These are phyloP conservation scores for Kipferlia bialata DNA, from an alignment of 78 protist genomes.

Conservation along the genomic window DNA sequence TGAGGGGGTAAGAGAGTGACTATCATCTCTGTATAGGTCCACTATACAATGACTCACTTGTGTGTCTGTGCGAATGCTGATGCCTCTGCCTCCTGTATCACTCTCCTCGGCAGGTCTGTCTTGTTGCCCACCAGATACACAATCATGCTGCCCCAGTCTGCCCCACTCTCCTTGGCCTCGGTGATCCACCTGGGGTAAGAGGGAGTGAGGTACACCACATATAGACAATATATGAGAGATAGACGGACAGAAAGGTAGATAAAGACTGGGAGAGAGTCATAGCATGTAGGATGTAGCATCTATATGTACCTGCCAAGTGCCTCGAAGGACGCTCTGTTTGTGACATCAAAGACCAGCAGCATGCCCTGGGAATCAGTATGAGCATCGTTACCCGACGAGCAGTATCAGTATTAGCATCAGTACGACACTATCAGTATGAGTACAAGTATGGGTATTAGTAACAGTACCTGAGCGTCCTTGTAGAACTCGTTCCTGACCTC, in stretches of 20 bases:
- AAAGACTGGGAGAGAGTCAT: too few relatives aligned
- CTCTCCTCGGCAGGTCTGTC: conserved; percentile 4
- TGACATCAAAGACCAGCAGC: conserved; percentile 32
- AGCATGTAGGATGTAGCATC: too few relatives aligned
- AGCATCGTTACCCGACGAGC: too few relatives aligned
- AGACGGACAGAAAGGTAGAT: too few relatives aligned
- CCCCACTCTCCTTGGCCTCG: conserved; percentile 35
- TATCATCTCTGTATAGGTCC: conserved; percentile 4
- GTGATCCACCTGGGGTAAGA: too few relatives aligned
- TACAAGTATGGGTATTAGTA: not conserved
- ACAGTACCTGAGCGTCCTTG: conserved; percentile 38
- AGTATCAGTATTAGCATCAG: too few relatives aligned
- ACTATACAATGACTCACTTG: too few relatives aligned
- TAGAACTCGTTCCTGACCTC: conserved; percentile 50
- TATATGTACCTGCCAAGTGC: conserved; percentile 14
- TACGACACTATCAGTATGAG: too few relatives aligned
- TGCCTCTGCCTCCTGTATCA: too few relatives aligned
- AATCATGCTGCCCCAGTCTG: not conserved
- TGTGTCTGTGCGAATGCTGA: too few relatives aligned
- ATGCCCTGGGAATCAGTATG: not conserved
- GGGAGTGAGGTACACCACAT: too few relatives aligned
- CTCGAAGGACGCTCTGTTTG: conserved; percentile 1
- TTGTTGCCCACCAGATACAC: conserved; percentile 32
- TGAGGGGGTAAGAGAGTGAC: conserved; percentile 20
- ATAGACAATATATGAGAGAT: too few relatives aligned